Conservation (phyloP, 2,329 filamentous ascomycete species). For the Dactylellina haptotyla region DNA sequence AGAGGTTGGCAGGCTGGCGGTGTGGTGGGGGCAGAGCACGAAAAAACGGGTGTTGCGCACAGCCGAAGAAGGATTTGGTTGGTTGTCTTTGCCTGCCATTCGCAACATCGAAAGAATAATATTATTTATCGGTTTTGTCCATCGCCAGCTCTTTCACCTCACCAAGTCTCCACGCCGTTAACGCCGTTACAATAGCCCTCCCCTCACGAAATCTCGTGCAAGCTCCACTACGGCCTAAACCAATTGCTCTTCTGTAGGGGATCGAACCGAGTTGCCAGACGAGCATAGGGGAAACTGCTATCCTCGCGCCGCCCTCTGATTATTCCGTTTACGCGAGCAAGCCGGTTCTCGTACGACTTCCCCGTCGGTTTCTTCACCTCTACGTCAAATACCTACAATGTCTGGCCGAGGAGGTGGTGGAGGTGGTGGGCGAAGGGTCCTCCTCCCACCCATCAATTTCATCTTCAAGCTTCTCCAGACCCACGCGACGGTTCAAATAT, state of each 20-base stretch:
- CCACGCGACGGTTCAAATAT: conserved; percentile 87
- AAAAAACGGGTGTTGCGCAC: conserved; percentile 10
- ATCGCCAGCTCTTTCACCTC: too few species aligned
- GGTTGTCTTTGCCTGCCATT: not conserved
- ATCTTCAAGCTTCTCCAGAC: conserved; percentile 90
- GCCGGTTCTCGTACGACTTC: not conserved
- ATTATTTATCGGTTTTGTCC: too few species aligned
- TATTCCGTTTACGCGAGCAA: conserved; percentile 2
- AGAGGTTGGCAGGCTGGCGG: conserved; percentile 41
- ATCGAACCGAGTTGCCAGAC: too few species aligned
- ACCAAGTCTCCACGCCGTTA: too few species aligned
- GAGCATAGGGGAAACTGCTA: too few species aligned
- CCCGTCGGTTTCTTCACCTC: not conserved
- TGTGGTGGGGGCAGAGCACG: conserved; percentile 34
- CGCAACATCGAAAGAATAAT: not conserved
- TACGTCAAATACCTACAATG: conserved; percentile 19
- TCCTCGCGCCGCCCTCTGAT: too few species aligned
- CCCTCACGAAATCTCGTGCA: too few species aligned
- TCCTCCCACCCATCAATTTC: conserved; percentile 83
- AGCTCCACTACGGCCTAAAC: too few species aligned
- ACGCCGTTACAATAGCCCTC: too few species aligned
- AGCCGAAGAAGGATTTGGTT: not conserved
- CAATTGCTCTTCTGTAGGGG: too few species aligned
- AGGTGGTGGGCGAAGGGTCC: conserved; percentile 72
- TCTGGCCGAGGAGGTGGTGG: conserved; percentile 60